Evolutionary conservation across 140 eudicot species (phyloP).

Genomic region (Stevia rebaudiana): DNA sequence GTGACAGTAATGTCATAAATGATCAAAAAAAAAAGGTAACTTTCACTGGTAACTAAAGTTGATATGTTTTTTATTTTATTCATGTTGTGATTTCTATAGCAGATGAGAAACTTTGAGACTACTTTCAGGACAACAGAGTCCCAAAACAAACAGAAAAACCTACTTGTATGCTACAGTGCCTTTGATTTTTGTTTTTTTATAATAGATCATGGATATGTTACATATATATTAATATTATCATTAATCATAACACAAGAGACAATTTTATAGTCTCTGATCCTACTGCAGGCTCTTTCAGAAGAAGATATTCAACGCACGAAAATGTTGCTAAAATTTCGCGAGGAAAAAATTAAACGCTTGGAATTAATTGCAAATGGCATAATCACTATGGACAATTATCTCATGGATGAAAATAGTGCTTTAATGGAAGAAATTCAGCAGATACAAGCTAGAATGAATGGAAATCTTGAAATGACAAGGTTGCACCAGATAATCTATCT

Average conservation of each 20-base stretch:
- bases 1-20: slow-evolving; percentile 22
- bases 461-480: slow-evolving; percentile 44
- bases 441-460: slow-evolving; percentile 40
- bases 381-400: slow-evolving; percentile 42
- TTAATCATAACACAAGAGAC: neutral
- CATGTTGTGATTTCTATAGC: slow-evolving; percentile 21
- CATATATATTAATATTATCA: neutral
- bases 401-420: slow-evolving; percentile 49
- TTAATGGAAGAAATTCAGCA: slow-evolving; percentile 55
- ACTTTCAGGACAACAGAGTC: slow-evolving; percentile 37
- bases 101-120: slow-evolving; percentile 40
- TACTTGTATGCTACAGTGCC: slow-evolving; percentile 34
- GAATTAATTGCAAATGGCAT: slow-evolving; percentile 41
- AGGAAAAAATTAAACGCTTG: slow-evolving; percentile 53
- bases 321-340: slow-evolving; percentile 49
- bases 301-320: slow-evolving; percentile 45
- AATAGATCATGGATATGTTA: neutral
- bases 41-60: neutral
- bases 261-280: slow-evolving; percentile 1
- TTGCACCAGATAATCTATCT: slow-evolving; percentile 49
- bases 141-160: slow-evolving; percentile 44
- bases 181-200: neutral
- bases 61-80: neutral
- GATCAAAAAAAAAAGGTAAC: slow-evolving; percentile 40
- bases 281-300: slow-evolving; percentile 54